A percentile compares a stretch with the other conserved stretches of the same genome.
Conservation (phyloP, 345 rosid genomes). For the Melaleuca alternifolia region DNA sequence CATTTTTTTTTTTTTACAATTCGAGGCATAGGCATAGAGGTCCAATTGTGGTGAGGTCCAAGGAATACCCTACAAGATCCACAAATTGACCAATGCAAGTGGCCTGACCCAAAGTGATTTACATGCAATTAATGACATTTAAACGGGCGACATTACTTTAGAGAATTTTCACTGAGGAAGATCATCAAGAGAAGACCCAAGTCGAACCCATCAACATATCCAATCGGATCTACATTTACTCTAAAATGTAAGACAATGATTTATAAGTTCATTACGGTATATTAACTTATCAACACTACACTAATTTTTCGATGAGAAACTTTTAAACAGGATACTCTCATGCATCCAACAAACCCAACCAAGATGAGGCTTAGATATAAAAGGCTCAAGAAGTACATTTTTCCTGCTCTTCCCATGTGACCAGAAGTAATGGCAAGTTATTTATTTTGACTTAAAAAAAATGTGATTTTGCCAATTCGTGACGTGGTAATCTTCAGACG, state of each 20-base stretch:
- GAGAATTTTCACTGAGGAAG: neutral
- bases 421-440: neutral
- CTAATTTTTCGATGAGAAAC: no score
- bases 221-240: no score
- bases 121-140: neutral
- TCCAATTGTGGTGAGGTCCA: neutral
- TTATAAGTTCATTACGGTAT: no score
- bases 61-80: neutral
- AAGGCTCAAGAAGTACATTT: neutral
- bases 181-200: no score
- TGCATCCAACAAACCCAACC: neutral
- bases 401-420: neutral
- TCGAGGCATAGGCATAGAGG: neutral
- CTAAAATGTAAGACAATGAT: no score
- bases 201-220: no score
- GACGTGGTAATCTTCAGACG: neutral
- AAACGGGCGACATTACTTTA: neutral
- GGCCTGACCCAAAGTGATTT: neutral
- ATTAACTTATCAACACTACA: no score
- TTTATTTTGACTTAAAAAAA: neutral
- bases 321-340: no score
- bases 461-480: neutral
- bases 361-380: neutral
- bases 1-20: neutral
- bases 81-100: neutral